Evolutionary conservation across 345 rosid species (phyloP), one percentile per base, ranked within the genome.

Genomic region (Eucalyptus pauciflora): DNA sequence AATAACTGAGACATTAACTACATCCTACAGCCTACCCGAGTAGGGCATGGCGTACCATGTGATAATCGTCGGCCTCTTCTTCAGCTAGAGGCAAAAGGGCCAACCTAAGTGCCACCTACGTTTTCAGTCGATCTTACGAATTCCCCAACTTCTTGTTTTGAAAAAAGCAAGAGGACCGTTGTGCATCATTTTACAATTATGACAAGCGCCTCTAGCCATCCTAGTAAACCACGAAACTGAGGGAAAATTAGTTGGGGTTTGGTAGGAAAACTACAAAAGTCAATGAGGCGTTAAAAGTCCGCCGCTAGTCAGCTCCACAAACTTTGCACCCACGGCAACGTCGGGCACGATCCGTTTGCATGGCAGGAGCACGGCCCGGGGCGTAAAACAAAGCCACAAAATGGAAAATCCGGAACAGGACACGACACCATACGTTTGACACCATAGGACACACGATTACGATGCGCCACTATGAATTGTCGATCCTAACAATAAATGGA

Each of bases 341-440:
- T 64, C 76, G 76, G 17, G 76, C 76, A n/a, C 41, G 41, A 14
- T 15, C 37, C 76, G 20, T 64, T n/a, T 7, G 76, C 41, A 64
- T 3, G 41, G 76, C 37, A 64, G 0, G 20, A n/a, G 3, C 3
- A n/a, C 37, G 37, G 14, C 5, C 0, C 17, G 17, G 71, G 76
- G 18, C 10, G 14, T 64, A 7, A 64, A 37, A 18, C 7, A 71
- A 18, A 18, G 37, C 12, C 81, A 10, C 8, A 10, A 5, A 20
- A 18, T 2, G 4, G 25, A 37, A 20, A 71, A 71, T 33, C 24
- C 1, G 13, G 20, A 17, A 9, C 22, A 33, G 0, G 45, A 69
- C 41, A 69, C 2, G 81, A 33, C 25, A 5, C 10, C 46, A 17
- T 33, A 18, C 2, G 4, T 52, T 52, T 52, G 25, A 52, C 58